Evolutionary conservation across 306 rosid genomes (phyloP).

Genomic region (Sicyos baderoa): DNA sequence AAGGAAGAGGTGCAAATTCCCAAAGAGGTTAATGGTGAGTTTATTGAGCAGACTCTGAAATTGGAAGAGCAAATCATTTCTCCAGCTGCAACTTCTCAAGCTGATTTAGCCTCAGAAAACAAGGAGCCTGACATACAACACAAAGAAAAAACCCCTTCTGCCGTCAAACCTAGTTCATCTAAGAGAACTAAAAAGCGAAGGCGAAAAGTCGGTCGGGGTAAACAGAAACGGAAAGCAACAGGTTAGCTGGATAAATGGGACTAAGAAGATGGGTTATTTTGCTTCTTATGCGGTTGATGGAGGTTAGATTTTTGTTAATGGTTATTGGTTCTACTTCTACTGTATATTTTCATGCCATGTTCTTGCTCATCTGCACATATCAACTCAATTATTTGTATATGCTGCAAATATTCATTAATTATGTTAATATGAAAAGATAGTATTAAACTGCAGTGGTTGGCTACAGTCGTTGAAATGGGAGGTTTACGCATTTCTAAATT

Average conservation of each 20-base stretch:
- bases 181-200: slow-evolving; percentile 39
- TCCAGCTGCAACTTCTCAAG: slow-evolving; percentile 26
- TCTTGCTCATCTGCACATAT: slow-evolving; percentile 14
- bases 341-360: slow-evolving; percentile 4
- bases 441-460: not conserved
- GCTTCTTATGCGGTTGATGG: not conserved
- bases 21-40: slow-evolving; percentile 27
- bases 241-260: slow-evolving; percentile 18
- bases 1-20: slow-evolving; percentile 26
- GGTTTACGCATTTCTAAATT: not conserved
- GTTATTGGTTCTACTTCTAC: not conserved
- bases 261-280: not conserved
- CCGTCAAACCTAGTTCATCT: slow-evolving; percentile 30
- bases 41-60: slow-evolving; percentile 27
- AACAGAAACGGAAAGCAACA: slow-evolving; percentile 19
- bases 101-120: slow-evolving; percentile 26
- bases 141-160: slow-evolving; percentile 21
- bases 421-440: slow-evolving; percentile 15
- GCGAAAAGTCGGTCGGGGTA: slow-evolving; percentile 29
- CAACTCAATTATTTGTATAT: slow-evolving; percentile 16
- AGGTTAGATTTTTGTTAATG: slow-evolving; percentile 8
- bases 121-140: slow-evolving; percentile 24
- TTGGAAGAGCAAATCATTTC: slow-evolving; percentile 31
- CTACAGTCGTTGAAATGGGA: not conserved
- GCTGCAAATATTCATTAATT: slow-evolving; percentile 15